phyloP scores from a whole-genome alignment of 164 flowering plant genomes.

The Berberis thunbergii region DNA sequence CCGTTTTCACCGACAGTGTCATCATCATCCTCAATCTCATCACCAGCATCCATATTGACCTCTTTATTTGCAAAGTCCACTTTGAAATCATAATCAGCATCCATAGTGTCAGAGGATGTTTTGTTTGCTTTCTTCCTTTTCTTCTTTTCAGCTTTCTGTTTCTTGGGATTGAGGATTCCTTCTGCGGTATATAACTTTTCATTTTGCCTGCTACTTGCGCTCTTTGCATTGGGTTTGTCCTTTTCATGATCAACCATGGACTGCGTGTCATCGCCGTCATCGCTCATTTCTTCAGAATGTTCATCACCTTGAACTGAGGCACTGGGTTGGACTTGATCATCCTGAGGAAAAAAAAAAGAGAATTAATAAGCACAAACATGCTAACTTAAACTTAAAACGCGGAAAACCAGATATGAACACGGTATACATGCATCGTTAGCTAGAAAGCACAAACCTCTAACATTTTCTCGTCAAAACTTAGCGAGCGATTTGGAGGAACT shows the following conservation, averaged over 20 bases:
- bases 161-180: constrained; percentile 69
- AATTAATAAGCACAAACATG: not conserved
- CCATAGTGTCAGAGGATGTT: constrained; percentile 27
- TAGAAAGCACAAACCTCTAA: constrained; percentile 47
- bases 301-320: constrained; percentile 26
- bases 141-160: constrained; percentile 65
- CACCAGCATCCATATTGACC: constrained; percentile 28
- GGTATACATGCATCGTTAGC: not conserved
- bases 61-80: constrained; percentile 47
- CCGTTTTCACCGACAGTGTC: constrained; percentile 1
- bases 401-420: not conserved
- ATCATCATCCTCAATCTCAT: constrained; percentile 12
- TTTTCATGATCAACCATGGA: constrained; percentile 43
- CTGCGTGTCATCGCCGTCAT: constrained; percentile 18
- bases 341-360: not conserved
- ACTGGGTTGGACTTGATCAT: not conserved
- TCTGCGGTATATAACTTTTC: constrained; percentile 69
- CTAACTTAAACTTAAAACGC: not conserved
- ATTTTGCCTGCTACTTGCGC: constrained; percentile 41
- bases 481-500: constrained; percentile 66
- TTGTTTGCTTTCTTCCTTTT: constrained; percentile 52
- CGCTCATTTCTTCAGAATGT: constrained; percentile 9
- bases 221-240: constrained; percentile 20
- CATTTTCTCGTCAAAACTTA: constrained; percentile 63
- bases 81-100: constrained; percentile 75